Percentiles rank a stretch among this genome's conserved stretches.
Conservation (phyloP, 2,329 filamentous ascomycete genomes). For the Aureobasidium vineae region DNA sequence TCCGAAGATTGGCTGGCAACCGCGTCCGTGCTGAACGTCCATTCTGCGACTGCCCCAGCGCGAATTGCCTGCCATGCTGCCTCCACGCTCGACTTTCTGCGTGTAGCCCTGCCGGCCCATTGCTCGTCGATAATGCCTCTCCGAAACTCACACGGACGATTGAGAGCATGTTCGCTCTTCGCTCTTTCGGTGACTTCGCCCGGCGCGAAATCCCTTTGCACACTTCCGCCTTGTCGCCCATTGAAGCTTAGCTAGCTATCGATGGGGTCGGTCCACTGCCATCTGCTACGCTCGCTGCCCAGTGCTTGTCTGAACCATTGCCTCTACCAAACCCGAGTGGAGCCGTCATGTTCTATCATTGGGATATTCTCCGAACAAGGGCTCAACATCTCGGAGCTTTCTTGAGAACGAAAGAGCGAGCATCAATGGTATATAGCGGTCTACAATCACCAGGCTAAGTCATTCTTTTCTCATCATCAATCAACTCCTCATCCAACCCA, state of each 20-base stretch:
- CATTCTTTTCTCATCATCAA: constrained; percentile 24
- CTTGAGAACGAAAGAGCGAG: constrained; percentile 19
- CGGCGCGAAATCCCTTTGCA: constrained; percentile 21
- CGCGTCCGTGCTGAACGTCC: constrained; percentile 12
- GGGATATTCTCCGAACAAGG: constrained; percentile 17
- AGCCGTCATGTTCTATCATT: constrained; percentile 23
- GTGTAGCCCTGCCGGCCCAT: constrained; percentile 8
- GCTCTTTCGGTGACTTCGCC: constrained; percentile 14
- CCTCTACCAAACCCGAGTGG: constrained; percentile 17
- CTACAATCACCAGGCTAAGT: constrained; percentile 8
- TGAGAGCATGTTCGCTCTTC: constrained; percentile 19
- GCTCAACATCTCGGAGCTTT: constrained; percentile 18
- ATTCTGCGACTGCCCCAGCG: constrained; percentile 1
- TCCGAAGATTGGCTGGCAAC: constrained; percentile 6
- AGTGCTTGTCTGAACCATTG: constrained; percentile 20
- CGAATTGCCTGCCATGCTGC: not conserved
- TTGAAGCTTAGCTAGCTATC: constrained; percentile 16
- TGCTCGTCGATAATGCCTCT: constrained; percentile 16
- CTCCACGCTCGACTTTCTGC: constrained; percentile 1
- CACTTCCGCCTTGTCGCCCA: constrained; percentile 14
- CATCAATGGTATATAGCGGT: constrained; percentile 27
- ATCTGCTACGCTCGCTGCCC: constrained; percentile 13
- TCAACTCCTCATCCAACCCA: constrained; percentile 7
- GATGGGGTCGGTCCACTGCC: constrained; percentile 15
- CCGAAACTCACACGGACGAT: constrained; percentile 16